A percentile compares a stretch with the other conserved stretches of the same genome.
phyloP scores from a whole-genome alignment of 2,329 filamentous ascomycete species.

The Dothidotthia symphoricarpi region DNA sequence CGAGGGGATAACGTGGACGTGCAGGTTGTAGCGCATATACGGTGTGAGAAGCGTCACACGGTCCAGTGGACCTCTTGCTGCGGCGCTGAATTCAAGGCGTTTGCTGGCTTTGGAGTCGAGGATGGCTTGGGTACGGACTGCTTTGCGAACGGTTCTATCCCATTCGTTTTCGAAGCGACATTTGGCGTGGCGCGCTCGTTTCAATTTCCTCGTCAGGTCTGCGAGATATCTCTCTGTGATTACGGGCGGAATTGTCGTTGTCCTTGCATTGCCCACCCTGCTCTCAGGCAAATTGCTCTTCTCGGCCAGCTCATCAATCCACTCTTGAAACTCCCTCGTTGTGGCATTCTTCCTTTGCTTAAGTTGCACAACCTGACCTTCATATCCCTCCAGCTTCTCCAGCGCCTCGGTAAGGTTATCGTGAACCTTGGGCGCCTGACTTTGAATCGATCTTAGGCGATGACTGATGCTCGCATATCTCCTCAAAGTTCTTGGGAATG shows the following conservation, averaged over 20 bases:
- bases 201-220: slow-evolving; percentile 78
- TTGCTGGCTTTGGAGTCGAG: slow-evolving; percentile 80
- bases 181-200: slow-evolving; percentile 78
- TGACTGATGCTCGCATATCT: slow-evolving; percentile 74
- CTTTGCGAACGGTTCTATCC: slow-evolving; percentile 73
- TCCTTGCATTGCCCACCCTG: slow-evolving; percentile 35
- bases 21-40: slow-evolving; percentile 74
- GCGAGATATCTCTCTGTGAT: slow-evolving; percentile 93
- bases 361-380: slow-evolving; percentile 76
- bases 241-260: slow-evolving; percentile 66
- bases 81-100: slow-evolving; percentile 70
- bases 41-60: slow-evolving; percentile 65
- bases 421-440: slow-evolving; percentile 74
- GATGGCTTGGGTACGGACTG: slow-evolving; percentile 73
- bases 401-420: slow-evolving; percentile 86
- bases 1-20: slow-evolving; percentile 71
- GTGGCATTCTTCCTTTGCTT: slow-evolving; percentile 77
- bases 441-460: slow-evolving; percentile 71
- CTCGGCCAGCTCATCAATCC: slow-evolving; percentile 93
- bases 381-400: slow-evolving; percentile 74
- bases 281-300: slow-evolving; percentile 67
- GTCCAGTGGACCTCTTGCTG: slow-evolving; percentile 46
- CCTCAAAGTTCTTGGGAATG: slow-evolving; percentile 79
- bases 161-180: slow-evolving; percentile 83
- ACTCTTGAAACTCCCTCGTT: slow-evolving; percentile 75